A percentile compares a stretch with the other conserved stretches of the same genome.
Evolutionary conservation across 768 basidiomycete genomes (phyloP).

Genomic region (Xerocomus spinulosus): DNA sequence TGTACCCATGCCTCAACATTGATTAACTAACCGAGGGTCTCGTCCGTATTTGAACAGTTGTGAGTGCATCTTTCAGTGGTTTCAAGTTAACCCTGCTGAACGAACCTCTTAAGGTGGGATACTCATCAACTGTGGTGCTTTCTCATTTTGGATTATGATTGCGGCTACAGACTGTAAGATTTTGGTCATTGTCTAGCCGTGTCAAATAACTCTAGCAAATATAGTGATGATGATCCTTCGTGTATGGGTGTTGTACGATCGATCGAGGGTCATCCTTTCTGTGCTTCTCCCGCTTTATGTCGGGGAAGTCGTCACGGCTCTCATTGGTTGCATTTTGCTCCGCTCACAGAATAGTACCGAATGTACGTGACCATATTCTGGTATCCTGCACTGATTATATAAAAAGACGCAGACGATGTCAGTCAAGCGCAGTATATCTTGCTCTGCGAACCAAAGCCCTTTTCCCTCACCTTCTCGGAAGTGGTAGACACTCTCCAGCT

Average conservation of each 20-base stretch:
- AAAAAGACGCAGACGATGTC: not conserved
- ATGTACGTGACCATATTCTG: not conserved
- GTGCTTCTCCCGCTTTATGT: not conserved
- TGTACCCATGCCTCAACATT: not conserved
- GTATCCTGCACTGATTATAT: not conserved
- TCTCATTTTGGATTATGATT: not conserved
- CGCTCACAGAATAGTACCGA: not conserved
- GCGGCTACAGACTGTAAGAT: slow-evolving; percentile 5
- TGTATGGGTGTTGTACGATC: slow-evolving; percentile 1
- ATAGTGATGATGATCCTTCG: slow-evolving; percentile 3
- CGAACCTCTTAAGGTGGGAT: not conserved
- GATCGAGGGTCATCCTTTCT: not conserved
- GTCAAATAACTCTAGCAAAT: not conserved
- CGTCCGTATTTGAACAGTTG: not conserved
- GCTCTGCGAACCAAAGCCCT: not conserved
- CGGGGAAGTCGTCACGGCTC: not conserved
- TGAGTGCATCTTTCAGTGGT: not conserved
- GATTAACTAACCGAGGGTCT: no score
- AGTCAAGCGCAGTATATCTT: not conserved
- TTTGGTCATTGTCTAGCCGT: not conserved
- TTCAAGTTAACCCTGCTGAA: not conserved
- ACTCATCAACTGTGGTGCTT: not conserved
- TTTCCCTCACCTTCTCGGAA: not conserved
- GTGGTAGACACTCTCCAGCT: not conserved
- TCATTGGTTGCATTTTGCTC: not conserved